phyloP scores from a whole-genome alignment of 2,329 filamentous ascomycete genomes.

The Penicillium sp. region DNA sequence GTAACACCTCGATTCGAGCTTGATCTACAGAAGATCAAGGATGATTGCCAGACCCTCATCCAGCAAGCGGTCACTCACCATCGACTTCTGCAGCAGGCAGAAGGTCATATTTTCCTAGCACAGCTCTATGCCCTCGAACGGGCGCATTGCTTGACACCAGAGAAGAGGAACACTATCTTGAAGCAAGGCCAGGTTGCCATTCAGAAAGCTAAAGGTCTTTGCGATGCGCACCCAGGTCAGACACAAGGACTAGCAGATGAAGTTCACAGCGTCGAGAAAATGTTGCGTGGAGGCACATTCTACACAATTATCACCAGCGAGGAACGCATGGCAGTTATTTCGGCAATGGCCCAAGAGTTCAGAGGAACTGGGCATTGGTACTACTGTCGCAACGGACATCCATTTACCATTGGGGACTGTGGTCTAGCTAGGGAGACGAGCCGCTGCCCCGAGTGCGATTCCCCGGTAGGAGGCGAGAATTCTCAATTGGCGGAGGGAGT shows the following conservation, averaged over 20 bases:
- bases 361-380: slow-evolving; percentile 52
- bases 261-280: slow-evolving; percentile 46
- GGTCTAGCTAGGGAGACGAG: slow-evolving; percentile 63
- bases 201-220: slow-evolving; percentile 29
- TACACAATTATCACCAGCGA: slow-evolving; percentile 50
- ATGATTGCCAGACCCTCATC: slow-evolving; percentile 45
- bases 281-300: slow-evolving; percentile 49
- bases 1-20: slow-evolving; percentile 1
- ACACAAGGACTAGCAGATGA: slow-evolving; percentile 44
- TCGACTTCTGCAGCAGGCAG: slow-evolving; percentile 46
- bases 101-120: slow-evolving; percentile 52
- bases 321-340: slow-evolving; percentile 52
- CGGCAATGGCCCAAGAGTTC: slow-evolving; percentile 54
- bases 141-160: not conserved
- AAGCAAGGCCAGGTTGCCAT: slow-evolving; percentile 9
- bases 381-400: slow-evolving; percentile 40
- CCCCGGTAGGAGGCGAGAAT: slow-evolving; percentile 52
- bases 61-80: slow-evolving; percentile 34
- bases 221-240: slow-evolving; percentile 22
- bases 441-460: slow-evolving; percentile 61
- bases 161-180: slow-evolving; percentile 2
- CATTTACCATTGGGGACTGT: slow-evolving; percentile 64
- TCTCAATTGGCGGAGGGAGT: not conserved
- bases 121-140: slow-evolving; percentile 49
- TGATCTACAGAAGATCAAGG: slow-evolving; percentile 35